Conservation (phyloP, 495 filamentous ascomycete genomes). For the Tuber microsphaerosporum region DNA sequence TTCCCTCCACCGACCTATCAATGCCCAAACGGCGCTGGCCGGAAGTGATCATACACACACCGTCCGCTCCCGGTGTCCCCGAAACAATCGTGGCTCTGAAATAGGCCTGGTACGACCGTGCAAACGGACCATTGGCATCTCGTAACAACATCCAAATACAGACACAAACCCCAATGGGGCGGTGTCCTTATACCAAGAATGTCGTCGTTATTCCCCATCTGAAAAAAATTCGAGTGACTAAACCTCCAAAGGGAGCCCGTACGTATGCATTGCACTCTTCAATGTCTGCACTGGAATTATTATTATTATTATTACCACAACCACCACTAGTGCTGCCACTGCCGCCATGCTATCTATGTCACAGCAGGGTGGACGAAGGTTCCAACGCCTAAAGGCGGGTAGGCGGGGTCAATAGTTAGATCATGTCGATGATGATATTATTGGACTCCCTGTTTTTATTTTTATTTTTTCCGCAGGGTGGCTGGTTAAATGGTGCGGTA, state of each 20-base stretch:
- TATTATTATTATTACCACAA: neutral
- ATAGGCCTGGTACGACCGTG: neutral
- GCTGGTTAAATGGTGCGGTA: neutral
- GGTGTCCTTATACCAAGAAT: neutral
- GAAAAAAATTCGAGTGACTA: neutral
- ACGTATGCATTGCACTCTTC: neutral
- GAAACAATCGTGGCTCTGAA: neutral
- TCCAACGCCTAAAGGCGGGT: neutral
- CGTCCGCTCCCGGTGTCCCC: neutral
- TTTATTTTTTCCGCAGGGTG: neutral
- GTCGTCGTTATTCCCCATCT: neutral
- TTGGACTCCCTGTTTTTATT: neutral
- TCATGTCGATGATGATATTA: neutral
- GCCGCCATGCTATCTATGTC: neutral
- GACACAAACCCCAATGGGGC: neutral
- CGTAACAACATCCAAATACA: neutral
- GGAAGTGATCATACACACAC: neutral
- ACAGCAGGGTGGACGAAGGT: neutral
- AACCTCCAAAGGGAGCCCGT: neutral
- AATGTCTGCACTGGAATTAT: neutral
- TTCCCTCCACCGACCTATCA: neutral
- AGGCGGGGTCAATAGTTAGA: neutral
- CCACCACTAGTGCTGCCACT: no score
- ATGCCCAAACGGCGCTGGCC: neutral
- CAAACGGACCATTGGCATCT: neutral